Conservation (phyloP, 1,284 basidiomycete species). For the Coriolopsis trogii region DNA sequence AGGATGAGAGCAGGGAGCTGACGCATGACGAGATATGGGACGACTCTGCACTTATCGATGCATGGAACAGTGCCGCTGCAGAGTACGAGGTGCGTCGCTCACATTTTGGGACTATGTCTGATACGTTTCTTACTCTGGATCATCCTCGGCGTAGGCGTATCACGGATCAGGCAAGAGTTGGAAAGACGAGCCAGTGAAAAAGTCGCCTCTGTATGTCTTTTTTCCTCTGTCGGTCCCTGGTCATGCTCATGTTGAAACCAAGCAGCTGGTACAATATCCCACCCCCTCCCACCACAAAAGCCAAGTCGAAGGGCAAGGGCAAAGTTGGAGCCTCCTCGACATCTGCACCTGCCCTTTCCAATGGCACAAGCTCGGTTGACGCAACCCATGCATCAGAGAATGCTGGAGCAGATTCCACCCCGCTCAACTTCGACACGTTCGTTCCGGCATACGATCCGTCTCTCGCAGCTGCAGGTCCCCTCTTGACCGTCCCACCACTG, state of each 20-base stretch:
- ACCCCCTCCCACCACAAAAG: conserved; percentile 40
- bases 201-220: conserved; percentile 65
- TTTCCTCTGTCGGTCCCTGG: not conserved
- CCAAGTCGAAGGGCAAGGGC: conserved; percentile 21
- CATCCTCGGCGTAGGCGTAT: conserved; percentile 47
- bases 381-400: conserved; percentile 30
- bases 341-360: conserved; percentile 4
- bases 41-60: conserved; percentile 76
- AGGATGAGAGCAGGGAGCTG: conserved; percentile 60
- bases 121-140: conserved; percentile 1
- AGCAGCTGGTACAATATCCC: conserved; percentile 78
- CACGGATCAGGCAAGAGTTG: conserved; percentile 71
- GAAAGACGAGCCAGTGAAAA: conserved; percentile 69
- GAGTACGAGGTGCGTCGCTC: conserved; percentile 62
- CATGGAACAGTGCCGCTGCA: conserved; percentile 79
- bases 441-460: conserved; percentile 70
- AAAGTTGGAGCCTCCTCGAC: conserved; percentile 16
- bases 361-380: conserved; percentile 16
- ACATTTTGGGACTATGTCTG: too few relatives aligned
- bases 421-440: conserved; percentile 70
- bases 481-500: conserved; percentile 24
- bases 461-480: conserved; percentile 32
- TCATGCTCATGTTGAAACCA: not conserved
- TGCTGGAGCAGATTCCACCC: conserved; percentile 48
- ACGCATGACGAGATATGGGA: conserved; percentile 81